Conservation (phyloP, 176 grass and related monocot genomes). For the Bromus sterilis region DNA sequence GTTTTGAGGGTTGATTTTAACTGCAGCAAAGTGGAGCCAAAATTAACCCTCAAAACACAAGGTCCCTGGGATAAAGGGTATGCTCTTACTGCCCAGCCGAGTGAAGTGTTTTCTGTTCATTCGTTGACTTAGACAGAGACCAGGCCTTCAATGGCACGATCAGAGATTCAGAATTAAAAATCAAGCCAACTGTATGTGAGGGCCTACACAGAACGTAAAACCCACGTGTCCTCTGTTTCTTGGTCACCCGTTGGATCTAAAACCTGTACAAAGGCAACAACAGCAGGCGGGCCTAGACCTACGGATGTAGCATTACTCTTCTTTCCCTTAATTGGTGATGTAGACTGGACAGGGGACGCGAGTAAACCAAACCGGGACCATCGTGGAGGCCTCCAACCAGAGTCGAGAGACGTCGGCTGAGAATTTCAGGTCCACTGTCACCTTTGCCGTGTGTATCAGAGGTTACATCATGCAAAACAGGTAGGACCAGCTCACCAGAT, state of each 20-base stretch:
- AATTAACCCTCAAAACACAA: too few relatives aligned
- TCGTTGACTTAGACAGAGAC: not conserved
- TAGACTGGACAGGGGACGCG: not conserved
- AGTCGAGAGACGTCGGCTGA: not conserved
- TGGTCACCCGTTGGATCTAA: not conserved
- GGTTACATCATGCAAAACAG: not conserved
- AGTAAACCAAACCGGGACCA: slow-evolving; percentile 13
- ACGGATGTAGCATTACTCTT: not conserved
- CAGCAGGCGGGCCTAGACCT: not conserved
- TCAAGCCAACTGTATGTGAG: not conserved
- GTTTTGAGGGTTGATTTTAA: too few relatives aligned
- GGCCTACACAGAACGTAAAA: not conserved
- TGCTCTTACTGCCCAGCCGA: too few relatives aligned
- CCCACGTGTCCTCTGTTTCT: not conserved
- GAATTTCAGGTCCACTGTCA: not conserved
- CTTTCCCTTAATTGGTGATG: not conserved
- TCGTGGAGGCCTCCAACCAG: not conserved
- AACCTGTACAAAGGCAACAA: not conserved
- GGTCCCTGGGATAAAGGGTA: too few relatives aligned
- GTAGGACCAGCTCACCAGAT: not conserved
- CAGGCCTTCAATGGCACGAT: not conserved
- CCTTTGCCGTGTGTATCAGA: not conserved
- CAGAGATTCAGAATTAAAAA: not conserved
- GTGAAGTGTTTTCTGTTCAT: not conserved
- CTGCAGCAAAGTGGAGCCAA: too few relatives aligned